These are phyloP conservation scores for Botrytis hyacinthi DNA, from an alignment of 2,329 filamentous ascomycete species.

Conservation along the genomic window DNA sequence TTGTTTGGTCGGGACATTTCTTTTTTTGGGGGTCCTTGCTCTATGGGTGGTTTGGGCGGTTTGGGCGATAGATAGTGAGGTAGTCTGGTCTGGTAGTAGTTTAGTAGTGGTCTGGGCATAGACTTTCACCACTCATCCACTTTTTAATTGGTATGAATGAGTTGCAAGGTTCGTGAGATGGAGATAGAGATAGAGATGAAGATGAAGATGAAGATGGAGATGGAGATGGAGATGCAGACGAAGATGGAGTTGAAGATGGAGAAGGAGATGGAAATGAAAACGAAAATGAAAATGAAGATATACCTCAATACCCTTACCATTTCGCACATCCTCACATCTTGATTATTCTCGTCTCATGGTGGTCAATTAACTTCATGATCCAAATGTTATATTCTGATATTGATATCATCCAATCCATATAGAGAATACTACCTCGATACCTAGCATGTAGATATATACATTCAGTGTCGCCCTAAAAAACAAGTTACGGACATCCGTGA, in stretches of 20 bases:
- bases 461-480: neutral
- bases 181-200: neutral
- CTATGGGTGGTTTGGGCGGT: neutral
- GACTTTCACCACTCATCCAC: neutral
- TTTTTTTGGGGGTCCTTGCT: conserved; percentile 6
- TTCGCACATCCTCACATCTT: too few relatives aligned
- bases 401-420: neutral
- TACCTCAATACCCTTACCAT: too few relatives aligned
- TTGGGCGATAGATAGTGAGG: too few relatives aligned
- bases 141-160: neutral
- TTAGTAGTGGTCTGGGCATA: neutral
- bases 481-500: neutral
- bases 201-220: too few relatives aligned
- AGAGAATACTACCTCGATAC: neutral
- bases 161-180: too few relatives aligned
- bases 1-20: neutral
- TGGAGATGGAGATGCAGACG: neutral
- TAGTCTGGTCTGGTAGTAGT: neutral
- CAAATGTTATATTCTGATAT: too few relatives aligned
- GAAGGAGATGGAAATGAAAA: too few relatives aligned
- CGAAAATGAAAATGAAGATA: too few relatives aligned
- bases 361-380: neutral
- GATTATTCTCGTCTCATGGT: neutral
- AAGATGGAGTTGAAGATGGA: too few relatives aligned
- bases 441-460: neutral